These are phyloP conservation scores for Agrocybe chaxingu DNA, from an alignment of 768 basidiomycete genomes.

Conservation along the genomic window DNA sequence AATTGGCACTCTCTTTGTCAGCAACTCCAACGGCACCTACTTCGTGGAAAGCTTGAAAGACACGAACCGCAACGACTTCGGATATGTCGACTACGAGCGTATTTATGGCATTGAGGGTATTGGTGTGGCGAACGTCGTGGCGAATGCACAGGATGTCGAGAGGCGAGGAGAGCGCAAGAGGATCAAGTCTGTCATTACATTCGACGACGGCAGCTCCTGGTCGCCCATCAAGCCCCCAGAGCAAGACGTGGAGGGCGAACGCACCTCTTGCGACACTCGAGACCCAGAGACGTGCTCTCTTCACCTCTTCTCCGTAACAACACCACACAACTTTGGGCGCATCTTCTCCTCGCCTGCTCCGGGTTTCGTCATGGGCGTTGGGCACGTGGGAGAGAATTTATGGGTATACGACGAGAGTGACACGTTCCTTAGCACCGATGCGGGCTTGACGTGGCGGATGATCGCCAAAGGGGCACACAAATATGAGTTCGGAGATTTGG, in stretches of 20 bases:
- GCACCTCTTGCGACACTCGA: conserved; percentile 58
- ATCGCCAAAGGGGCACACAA: conserved; percentile 74
- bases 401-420: conserved; percentile 81
- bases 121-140: conserved; percentile 85
- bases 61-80: conserved; percentile 86
- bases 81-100: conserved; percentile 92
- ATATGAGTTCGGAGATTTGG: conserved; percentile 95
- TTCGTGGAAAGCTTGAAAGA: conserved; percentile 89
- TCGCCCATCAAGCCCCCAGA: conserved; percentile 54
- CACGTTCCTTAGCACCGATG: conserved; percentile 91
- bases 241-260: conserved; percentile 55
- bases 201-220: conserved; percentile 91
- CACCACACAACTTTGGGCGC: conserved; percentile 89
- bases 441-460: conserved; percentile 85
- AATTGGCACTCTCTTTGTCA: conserved; percentile 91
- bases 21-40: conserved; percentile 94
- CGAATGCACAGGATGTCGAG: conserved; percentile 83
- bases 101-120: conserved; percentile 86
- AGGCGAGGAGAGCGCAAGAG: conserved; percentile 64
- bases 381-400: conserved; percentile 72
- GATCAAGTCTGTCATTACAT: conserved; percentile 79
- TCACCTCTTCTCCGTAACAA: conserved; percentile 90
- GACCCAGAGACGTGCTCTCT: conserved; percentile 69
- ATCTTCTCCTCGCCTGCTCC: conserved; percentile 95
- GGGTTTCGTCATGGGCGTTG: conserved; percentile 96